A percentile compares a stretch with the other conserved stretches of the same genome.
Evolutionary conservation across 805 yeast genomes (phyloP).

Genomic region (Cyberlindnera maritima): DNA sequence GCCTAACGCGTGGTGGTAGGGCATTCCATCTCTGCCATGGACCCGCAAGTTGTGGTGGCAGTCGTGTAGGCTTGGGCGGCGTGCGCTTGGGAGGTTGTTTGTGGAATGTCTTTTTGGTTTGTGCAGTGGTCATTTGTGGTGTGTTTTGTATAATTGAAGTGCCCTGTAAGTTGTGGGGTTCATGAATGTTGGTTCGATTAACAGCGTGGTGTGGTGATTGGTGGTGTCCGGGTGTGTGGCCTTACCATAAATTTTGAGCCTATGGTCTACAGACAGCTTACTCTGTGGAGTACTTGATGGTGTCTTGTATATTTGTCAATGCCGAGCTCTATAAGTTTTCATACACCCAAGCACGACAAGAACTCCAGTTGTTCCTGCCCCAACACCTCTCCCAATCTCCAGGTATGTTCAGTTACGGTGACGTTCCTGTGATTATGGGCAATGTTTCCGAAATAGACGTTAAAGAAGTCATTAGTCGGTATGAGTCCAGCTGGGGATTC

Average conservation of each 20-base stretch:
- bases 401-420: background rate
- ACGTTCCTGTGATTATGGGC: constrained; percentile 14
- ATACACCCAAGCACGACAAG: constrained; percentile 15
- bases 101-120: constrained; percentile 18
- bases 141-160: too few species aligned
- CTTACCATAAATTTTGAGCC: too few species aligned
- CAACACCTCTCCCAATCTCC: constrained; percentile 13
- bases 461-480: constrained; percentile 25
- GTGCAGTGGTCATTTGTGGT: too few species aligned
- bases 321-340: too few species aligned
- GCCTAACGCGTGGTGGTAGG: constrained; percentile 24
- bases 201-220: too few species aligned
- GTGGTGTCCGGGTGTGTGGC: too few species aligned
- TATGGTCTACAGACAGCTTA: too few species aligned
- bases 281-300: background rate
- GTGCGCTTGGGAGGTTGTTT: constrained; percentile 2
- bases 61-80: too few species aligned
- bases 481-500: constrained; percentile 22
- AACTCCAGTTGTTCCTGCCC: constrained; percentile 14
- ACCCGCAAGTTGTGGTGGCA: background rate
- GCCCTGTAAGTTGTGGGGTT: too few species aligned
- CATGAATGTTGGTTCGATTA: too few species aligned
- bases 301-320: too few species aligned
- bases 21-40: constrained; percentile 21
- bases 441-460: constrained; percentile 17